Evolutionary conservation across 257 asterid species (phyloP).

Genomic region (Capsicum chinense): DNA sequence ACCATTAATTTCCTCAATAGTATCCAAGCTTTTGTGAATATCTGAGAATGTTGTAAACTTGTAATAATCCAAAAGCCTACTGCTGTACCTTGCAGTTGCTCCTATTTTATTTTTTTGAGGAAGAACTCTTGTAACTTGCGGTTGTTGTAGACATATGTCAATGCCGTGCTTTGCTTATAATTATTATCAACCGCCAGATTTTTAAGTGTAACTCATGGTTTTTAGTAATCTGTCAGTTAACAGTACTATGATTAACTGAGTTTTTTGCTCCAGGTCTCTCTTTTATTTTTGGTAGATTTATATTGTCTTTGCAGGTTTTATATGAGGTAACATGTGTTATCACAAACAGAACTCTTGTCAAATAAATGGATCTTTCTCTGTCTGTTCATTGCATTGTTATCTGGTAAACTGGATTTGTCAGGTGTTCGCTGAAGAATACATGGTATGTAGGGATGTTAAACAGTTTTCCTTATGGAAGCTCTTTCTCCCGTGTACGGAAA

Average conservation of each 20-base stretch:
- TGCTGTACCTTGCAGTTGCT: neutral
- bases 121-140: neutral
- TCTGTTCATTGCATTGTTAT: neutral
- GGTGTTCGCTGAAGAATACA: neutral
- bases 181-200: neutral
- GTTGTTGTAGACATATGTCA: neutral
- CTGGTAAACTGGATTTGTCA: neutral
- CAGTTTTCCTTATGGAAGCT: neutral
- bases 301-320: conserved; percentile 17
- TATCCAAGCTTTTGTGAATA: conserved; percentile 30
- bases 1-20: neutral
- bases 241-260: neutral
- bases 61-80: conserved; percentile 18
- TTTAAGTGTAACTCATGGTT: neutral
- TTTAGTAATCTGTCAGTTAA: neutral
- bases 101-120: neutral
- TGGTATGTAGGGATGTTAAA: neutral
- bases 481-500: conserved; percentile 15
- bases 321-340: conserved; percentile 7
- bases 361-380: conserved; percentile 17
- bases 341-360: neutral
- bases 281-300: conserved; percentile 17
- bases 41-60: neutral
- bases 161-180: conserved; percentile 7
- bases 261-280: neutral